phyloP scores from a whole-genome alignment of 148 eudicot genomes.

The Cornus florida region DNA sequence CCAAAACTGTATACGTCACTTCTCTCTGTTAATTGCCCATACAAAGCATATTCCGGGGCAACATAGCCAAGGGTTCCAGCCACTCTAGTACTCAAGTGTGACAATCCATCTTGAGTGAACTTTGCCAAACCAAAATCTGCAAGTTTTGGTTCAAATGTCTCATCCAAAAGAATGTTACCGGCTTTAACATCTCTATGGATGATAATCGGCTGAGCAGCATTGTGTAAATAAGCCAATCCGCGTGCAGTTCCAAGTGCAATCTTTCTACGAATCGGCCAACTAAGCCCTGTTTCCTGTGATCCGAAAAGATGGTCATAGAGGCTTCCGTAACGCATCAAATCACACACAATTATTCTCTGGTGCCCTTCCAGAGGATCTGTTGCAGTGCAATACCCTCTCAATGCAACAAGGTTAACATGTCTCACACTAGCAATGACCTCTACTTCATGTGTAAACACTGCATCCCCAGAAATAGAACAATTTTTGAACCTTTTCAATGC shows the following conservation, averaged over 20 bases:
- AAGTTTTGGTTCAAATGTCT: background rate
- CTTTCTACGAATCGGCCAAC: background rate
- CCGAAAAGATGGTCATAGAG: background rate
- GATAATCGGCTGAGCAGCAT: background rate
- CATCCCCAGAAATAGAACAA: no score
- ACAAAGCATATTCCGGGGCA: background rate
- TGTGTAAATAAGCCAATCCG: background rate
- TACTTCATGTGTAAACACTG: no score
- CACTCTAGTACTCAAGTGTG: no score
- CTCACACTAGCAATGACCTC: no score
- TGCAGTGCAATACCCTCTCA: no score
- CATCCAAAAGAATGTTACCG: background rate
- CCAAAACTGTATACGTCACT: constrained; percentile 55
- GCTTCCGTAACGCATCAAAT: background rate
- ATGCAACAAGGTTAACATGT: no score
- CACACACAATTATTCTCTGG: no score
- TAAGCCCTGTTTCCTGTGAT: background rate
- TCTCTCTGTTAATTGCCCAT: background rate
- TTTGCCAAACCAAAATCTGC: background rate
- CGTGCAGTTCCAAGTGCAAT: background rate
- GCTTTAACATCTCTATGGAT: background rate
- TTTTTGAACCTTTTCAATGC: no score
- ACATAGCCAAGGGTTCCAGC: no score
- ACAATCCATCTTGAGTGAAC: background rate
- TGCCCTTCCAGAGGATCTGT: no score